These are phyloP conservation scores for Ceratocystiopsis minuta DNA, from an alignment of 2,329 filamentous ascomycete species.

Conservation along the genomic window DNA sequence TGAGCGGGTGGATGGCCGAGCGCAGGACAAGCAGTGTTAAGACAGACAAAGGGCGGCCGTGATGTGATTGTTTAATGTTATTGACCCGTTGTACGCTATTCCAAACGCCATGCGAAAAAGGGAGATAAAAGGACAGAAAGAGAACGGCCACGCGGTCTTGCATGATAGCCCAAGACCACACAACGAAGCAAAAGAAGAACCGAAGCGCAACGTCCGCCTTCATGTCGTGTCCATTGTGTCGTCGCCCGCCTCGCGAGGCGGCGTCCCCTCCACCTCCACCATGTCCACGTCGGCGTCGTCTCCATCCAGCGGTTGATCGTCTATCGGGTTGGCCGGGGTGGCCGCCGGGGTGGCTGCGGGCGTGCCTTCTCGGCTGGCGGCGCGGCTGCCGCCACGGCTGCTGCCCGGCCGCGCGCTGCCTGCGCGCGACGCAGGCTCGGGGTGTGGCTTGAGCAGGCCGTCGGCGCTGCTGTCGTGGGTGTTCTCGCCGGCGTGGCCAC, in stretches of 20 bases:
- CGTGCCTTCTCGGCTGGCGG: constrained; percentile 16
- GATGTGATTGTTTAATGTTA: too few relatives aligned
- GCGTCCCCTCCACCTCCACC: constrained; percentile 25
- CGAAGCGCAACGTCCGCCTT: background rate
- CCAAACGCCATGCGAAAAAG: too few relatives aligned
- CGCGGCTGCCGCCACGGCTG: constrained; percentile 11
- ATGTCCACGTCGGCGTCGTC: constrained; percentile 32
- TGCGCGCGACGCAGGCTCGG: constrained; percentile 9
- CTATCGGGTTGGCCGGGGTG: background rate
- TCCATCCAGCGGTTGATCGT: too few relatives aligned
- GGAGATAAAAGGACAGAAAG: too few relatives aligned
- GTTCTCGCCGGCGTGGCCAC: too few relatives aligned
- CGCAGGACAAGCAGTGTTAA: too few relatives aligned
- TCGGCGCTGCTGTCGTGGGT: too few relatives aligned
- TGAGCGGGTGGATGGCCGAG: too few relatives aligned
- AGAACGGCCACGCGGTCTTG: too few relatives aligned
- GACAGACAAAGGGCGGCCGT: too few relatives aligned
- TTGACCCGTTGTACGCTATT: too few relatives aligned
- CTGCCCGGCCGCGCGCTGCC: constrained; percentile 21
- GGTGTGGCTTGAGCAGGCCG: background rate
- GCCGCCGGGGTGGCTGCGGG: constrained; percentile 11
- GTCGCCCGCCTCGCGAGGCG: constrained; percentile 10
- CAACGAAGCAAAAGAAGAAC: background rate
- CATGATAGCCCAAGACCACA: too few relatives aligned
- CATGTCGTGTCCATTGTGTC: constrained; percentile 49